Conservation (phyloP, 2,329 filamentous ascomycete genomes). For the Aureobasidium zeae region DNA sequence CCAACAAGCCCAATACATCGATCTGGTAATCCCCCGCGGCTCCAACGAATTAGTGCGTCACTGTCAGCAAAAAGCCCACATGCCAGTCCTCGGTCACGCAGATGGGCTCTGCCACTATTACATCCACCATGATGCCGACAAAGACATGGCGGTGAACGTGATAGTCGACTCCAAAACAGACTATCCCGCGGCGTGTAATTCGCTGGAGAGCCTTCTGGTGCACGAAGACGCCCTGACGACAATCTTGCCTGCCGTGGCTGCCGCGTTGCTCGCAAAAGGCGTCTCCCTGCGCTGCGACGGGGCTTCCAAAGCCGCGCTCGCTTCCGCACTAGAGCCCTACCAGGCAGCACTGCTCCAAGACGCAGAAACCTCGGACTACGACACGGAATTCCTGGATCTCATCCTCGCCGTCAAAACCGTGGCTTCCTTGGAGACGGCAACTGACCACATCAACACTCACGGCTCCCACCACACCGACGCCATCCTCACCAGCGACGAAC, state of each 20-base stretch:
- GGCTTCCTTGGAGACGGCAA: conserved; percentile 46
- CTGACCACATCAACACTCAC: conserved; percentile 83
- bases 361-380: conserved; percentile 62
- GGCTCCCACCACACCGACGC: conserved; percentile 90
- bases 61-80: conserved; percentile 84
- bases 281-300: conserved; percentile 76
- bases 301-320: conserved; percentile 55
- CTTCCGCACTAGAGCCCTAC: conserved; percentile 36
- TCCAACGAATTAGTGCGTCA: conserved; percentile 83
- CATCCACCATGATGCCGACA: conserved; percentile 68
- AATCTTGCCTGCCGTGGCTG: conserved; percentile 62
- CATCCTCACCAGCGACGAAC: conserved; percentile 64
- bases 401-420: conserved; percentile 78
- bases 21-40: conserved; percentile 88
- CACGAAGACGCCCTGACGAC: conserved; percentile 60
- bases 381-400: conserved; percentile 83
- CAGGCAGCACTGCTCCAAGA: conserved; percentile 47
- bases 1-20: conserved; percentile 74
- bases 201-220: conserved; percentile 82
- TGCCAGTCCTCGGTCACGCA: conserved; percentile 91
- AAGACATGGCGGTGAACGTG: conserved; percentile 61
- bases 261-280: conserved; percentile 63
- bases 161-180: conserved; percentile 86
- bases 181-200: conserved; percentile 94
- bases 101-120: conserved; percentile 88